Base-by-base conservation (phyloP, 495 filamentous ascomycete genomes). In the Cercophora sp. region DNA sequence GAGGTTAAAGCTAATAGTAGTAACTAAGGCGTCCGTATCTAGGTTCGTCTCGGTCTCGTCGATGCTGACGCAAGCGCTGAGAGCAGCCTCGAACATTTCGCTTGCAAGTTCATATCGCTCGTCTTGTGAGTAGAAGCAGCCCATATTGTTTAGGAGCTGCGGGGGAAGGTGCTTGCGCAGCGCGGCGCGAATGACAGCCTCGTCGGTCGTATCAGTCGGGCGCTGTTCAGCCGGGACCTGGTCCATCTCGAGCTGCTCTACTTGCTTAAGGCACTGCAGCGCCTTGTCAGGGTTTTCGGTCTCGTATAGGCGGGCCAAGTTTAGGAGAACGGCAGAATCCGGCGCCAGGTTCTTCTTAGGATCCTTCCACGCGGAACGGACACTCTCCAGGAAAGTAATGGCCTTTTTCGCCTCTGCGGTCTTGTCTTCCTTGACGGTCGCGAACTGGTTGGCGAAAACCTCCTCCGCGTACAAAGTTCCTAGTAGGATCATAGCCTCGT, bases 131-230 rank as follows among this genome's bases (percentile, higher is more conserved):
- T 94, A 79, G 72, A 97, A 96, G 65, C 89, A 93, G 2, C 89
- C 93, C 66, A 98, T 94, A 62, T 98, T 97, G 74, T 96, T 97
- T 35, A 96, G 81, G 1, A 98, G 75, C 66, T 96, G 91, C 1
- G 94, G 90, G 4, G 91, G 87, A 0, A 97, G 73, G 52, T 82
- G 72, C 63, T 90, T 84, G 27, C 89, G 83, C 26, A 93, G 73
- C 22, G 71, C 72, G 25, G 75, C 71, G 47, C 79, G 80, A 22
- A 80, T 59, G 23, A 79, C 75, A n/a, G 79, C 76, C 27, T 79
- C 77, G 37, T 85, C 75, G 18, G 85, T 80, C 0, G 72, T 63
- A n/a, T 79, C 83, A 27, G 85, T 74, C 1, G 85, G 85, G 5
- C 75, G 75, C 48, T 87, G 81, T 24, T 86, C 83, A 10, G 86